phyloP scores from a whole-genome alignment of 192 early-diverging fungal genomes.

The Irineochytrium annulatum region DNA sequence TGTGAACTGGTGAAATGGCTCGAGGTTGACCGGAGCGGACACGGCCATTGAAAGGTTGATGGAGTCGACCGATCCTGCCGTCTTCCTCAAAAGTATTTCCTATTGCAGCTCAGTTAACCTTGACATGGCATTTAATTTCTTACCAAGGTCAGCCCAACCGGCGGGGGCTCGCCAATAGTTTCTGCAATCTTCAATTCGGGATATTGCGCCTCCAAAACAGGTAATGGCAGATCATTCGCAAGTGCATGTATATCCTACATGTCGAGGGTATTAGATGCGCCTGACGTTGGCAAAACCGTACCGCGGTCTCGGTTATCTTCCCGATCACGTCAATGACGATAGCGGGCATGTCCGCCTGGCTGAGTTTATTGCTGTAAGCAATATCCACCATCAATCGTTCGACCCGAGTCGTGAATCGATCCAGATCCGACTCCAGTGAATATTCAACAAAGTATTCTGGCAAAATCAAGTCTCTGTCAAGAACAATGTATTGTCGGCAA shows the following conservation, averaged over 20 bases:
- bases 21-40: slow-evolving; percentile 5
- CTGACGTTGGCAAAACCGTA: too few relatives aligned
- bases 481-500: slow-evolving; percentile 25
- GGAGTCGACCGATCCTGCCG: slow-evolving; percentile 10
- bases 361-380: slow-evolving; percentile 47
- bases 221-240: slow-evolving; percentile 15
- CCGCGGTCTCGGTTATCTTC: slow-evolving; percentile 12
- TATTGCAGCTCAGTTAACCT: slow-evolving; percentile 1
- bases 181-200: slow-evolving; percentile 15
- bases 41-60: slow-evolving; percentile 28
- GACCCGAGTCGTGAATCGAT: slow-evolving; percentile 27
- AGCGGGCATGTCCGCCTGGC: slow-evolving; percentile 47
- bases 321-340: slow-evolving; percentile 38
- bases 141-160: slow-evolving; percentile 16
- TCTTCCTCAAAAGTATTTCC: slow-evolving; percentile 19
- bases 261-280: too few relatives aligned
- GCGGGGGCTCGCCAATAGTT: neutral
- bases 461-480: slow-evolving; percentile 30
- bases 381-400: slow-evolving; percentile 46
- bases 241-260: too few relatives aligned
- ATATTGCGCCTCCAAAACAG: slow-evolving; percentile 21
- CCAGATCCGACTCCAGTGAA: slow-evolving; percentile 38
- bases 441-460: slow-evolving; percentile 53
- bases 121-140: neutral
- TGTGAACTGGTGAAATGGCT: slow-evolving; percentile 18